Base-by-base conservation (phyloP, 192 early-diverging fungal genomes). In the Obelidium mucronatum region DNA sequence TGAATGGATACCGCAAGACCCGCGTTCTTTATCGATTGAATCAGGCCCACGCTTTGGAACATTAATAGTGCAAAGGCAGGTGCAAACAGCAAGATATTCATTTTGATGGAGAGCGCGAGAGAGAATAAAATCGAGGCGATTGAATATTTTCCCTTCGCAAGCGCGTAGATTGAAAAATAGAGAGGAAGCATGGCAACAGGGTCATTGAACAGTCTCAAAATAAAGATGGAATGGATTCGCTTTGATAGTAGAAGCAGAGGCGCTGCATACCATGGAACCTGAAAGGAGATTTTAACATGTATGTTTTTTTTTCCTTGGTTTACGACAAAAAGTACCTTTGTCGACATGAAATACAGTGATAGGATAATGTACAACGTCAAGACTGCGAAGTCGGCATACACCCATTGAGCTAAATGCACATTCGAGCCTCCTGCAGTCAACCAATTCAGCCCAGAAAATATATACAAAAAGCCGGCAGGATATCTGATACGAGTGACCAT, bases 141-240 rank as follows among this genome's bases (percentile, higher is more conserved):
- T 36, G 60, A 79, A 85, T 87, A 90, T 34, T 84, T 62, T 28
- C 75, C 72, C 54, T 86, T 42, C 19, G 89, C 60, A 82, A 96
- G 85, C 1, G 90, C 85, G n/a, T 90, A 78, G 8, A 93, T 84
- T 36, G 89, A 84, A 15, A 83, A 60, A 76, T 93, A 96, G 17
- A 96, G 75, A 56, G 91, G 88, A n/a, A 94, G 77, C 93, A 96
- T 97, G 11, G 95, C 94, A 4, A 97, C 80, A 0, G 93, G 85
- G 77, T 98, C 97, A 80, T 99, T 99, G 78, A 99, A 99, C 51
- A 95, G 86, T 15, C 97, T 84, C 35, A 99, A 86, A 8, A 94
- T 90, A 72, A 89, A 98, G 70, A 99, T 96, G 11, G 97, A 99
- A 76, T 99, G 96, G 51, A 96, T 76, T n/a, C 97, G 86, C 62